A percentile compares a stretch with the other conserved stretches of the same genome.
Evolutionary conservation across 139 green algal species (phyloP).

Genomic region (Auxenochlorella protothecoides): DNA sequence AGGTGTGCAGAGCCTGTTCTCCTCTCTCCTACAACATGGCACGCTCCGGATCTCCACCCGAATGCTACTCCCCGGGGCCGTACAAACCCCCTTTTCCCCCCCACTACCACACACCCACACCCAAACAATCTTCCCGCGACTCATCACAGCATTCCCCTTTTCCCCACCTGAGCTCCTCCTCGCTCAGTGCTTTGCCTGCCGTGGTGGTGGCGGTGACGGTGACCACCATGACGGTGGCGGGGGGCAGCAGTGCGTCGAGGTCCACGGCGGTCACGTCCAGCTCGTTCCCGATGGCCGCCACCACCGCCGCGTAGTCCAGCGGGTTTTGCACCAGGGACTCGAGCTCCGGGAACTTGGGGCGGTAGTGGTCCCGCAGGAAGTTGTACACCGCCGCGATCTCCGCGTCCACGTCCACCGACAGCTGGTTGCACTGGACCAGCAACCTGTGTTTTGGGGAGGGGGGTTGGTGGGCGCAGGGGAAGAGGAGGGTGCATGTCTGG

Average conservation of each 20-base stretch:
- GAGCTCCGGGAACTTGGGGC: constrained; percentile 83
- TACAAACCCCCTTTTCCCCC: not conserved
- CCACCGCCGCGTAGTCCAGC: constrained; percentile 84
- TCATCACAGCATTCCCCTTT: too few relatives aligned
- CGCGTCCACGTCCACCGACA: constrained; percentile 94
- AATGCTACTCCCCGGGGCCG: too few relatives aligned
- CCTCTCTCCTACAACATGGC: too few relatives aligned
- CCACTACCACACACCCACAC: not conserved
- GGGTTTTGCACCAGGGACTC: constrained; percentile 83
- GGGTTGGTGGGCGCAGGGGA: not conserved
- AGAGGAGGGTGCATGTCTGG: not conserved
- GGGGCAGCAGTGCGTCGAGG: constrained; percentile 63
- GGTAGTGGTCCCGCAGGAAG: constrained; percentile 54
- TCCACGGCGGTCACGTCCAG: constrained; percentile 55
- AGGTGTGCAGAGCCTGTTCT: too few relatives aligned
- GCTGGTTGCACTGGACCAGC: constrained; percentile 90
- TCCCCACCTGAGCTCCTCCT: constrained; percentile 34
- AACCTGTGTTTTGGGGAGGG: constrained; percentile 37
- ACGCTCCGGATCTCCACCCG: too few relatives aligned
- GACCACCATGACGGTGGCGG: constrained; percentile 93
- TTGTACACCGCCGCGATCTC: constrained; percentile 82
- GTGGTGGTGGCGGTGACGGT: constrained; percentile 94
- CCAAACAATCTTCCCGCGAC: too few relatives aligned
- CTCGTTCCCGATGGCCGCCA: constrained; percentile 71
- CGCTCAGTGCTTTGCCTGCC: constrained; percentile 52